Base-by-base conservation (phyloP, 192 early-diverging fungal species). In the Mycoemilia scoparia region DNA sequence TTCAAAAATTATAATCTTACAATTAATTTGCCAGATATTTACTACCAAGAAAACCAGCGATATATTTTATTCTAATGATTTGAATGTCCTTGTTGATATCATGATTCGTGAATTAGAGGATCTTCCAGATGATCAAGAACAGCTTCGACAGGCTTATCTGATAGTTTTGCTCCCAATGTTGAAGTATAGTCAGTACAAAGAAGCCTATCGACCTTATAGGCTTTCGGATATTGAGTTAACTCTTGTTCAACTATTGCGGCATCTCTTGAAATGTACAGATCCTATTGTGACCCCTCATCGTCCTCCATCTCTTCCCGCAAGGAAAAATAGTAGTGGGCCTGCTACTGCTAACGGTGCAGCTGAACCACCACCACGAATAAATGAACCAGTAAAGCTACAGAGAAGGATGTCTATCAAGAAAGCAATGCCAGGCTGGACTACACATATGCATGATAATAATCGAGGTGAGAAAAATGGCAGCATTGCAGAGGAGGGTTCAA, bases 41-140 rank as follows among this genome's bases (percentile, higher is more conserved):
- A 72, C 67, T 18, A 64, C 62, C 0, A 60, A 70, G 2, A 49
- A 46, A 20, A 70, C 80, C 1, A 45, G 45, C 15, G 64, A 70
- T n/a, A 75, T 83, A 24, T 77, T 90, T 46, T 95, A 91, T 46
- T 87, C 90, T 9, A 95, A 95, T 41, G 90, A 95, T 49, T 61
- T 90, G 29, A 66, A 66, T 25, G 82, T 91, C 4, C 64, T 91
- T 16, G 64, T 89, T 7, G 90, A 95, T 49, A 78, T 91, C 2
- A 60, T 83, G 1, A 60, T 95, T 15, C 67, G 90, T 33, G 87
- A 91, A 50, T 51, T 84, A 9, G 64, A 72, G 45, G 64, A 85
- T 43, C 51, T 90, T 12, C 67, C 74, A 4, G 73, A 77, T 7
- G 68, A 73, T 24, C 46, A 69, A 33, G 76, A 74, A 32, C 40